Conservation (phyloP, 2,329 filamentous ascomycete species). For the Calonectria montana region DNA sequence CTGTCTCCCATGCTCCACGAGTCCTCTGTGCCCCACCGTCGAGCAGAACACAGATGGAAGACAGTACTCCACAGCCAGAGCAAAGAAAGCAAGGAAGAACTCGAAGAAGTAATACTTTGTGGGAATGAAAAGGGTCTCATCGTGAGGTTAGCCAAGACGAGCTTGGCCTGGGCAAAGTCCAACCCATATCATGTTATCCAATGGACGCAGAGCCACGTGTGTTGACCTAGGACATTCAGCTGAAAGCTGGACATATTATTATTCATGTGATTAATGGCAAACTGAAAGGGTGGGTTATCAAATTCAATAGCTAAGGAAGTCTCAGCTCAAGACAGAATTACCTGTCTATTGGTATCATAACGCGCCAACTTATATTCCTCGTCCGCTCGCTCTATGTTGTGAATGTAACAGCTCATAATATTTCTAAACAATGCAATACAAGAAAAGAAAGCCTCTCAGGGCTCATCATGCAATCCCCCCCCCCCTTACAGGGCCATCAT, state of each 20-base stretch:
- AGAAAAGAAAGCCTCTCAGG: slow-evolving; percentile 2
- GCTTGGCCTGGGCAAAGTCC: neutral
- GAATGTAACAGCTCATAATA: slow-evolving; percentile 26
- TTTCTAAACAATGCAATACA: neutral
- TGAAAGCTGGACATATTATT: neutral
- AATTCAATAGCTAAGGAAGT: slow-evolving; percentile 13
- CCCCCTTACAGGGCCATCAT: slow-evolving; percentile 45
- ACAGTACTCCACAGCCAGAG: neutral
- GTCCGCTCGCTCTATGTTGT: slow-evolving; percentile 5
- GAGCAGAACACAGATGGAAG: neutral
- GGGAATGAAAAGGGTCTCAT: neutral
- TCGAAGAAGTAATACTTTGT: neutral
- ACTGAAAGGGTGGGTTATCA: neutral
- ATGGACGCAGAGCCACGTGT: neutral
- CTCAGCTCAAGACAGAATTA: slow-evolving; percentile 19
- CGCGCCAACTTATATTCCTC: slow-evolving; percentile 19
- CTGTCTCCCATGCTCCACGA: slow-evolving; percentile 42
- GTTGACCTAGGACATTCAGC: neutral
- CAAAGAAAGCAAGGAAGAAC: neutral
- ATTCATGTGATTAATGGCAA: neutral
- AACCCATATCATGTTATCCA: neutral
- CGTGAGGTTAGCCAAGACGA: neutral
- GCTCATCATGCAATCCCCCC: neutral
- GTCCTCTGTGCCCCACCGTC: slow-evolving; percentile 34
- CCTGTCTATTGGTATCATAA: slow-evolving; percentile 27